Evolutionary conservation across 768 basidiomycete genomes (phyloP).

Genomic region (Boletus rex-veris): DNA sequence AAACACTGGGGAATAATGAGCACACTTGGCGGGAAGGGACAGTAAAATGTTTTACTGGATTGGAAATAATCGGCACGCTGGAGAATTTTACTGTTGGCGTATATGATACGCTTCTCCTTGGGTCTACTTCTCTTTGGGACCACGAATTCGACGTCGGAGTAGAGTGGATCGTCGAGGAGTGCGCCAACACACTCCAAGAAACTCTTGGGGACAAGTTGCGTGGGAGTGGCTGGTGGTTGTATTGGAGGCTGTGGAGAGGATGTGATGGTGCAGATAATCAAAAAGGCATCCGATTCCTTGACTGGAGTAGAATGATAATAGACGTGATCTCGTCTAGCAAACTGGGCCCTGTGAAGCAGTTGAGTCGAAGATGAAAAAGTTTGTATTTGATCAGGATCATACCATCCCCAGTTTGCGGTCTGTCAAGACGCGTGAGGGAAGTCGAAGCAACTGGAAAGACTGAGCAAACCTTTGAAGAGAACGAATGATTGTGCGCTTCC

Average conservation of each 20-base stretch:
- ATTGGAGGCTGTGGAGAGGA: conserved; percentile 56
- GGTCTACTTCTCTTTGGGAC: conserved; percentile 48
- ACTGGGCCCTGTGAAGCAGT: conserved; percentile 57
- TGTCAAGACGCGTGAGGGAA: conserved; percentile 26
- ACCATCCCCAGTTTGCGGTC: conserved; percentile 92
- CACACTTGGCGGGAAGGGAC: neutral
- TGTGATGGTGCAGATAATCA: conserved; percentile 76
- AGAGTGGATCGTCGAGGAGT: conserved; percentile 75
- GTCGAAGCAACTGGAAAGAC: neutral
- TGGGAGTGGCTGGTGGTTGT: conserved; percentile 41
- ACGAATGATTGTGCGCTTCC: conserved; percentile 80
- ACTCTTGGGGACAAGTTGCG: conserved; percentile 59
- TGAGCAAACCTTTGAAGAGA: conserved; percentile 59
- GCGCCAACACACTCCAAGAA: conserved; percentile 70
- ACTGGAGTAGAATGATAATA: conserved; percentile 55
- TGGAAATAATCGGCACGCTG: conserved; percentile 75
- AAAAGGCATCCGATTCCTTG: conserved; percentile 61
- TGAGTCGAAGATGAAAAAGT: neutral
- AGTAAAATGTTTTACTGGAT: conserved; percentile 45
- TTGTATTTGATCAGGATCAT: conserved; percentile 16
- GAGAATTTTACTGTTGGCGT: conserved; percentile 66
- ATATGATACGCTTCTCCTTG: conserved; percentile 46
- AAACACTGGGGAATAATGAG: conserved; percentile 54
- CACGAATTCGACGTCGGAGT: conserved; percentile 82
- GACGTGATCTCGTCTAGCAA: conserved; percentile 68